Percentiles rank a stretch among this genome's conserved stretches.
These are phyloP conservation scores for Malania oleifera DNA, from an alignment of 164 flowering plant genomes.

Conservation along the genomic window DNA sequence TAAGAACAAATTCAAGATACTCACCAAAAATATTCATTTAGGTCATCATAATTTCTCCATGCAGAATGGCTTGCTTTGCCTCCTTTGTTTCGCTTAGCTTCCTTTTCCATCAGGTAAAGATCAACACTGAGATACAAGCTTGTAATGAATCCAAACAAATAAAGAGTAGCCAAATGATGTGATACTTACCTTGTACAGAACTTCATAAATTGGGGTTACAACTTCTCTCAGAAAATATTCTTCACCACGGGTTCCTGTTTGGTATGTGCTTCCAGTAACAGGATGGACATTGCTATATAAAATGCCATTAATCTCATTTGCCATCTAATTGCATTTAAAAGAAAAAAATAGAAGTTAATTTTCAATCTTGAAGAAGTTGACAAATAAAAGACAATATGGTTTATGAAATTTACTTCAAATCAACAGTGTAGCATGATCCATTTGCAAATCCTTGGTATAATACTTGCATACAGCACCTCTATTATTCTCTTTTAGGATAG, in stretches of 20 bases:
- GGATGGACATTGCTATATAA: constrained; percentile 40
- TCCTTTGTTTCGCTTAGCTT: constrained; percentile 74
- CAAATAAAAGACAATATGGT: not conserved
- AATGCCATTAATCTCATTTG: constrained; percentile 56
- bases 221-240: constrained; percentile 71
- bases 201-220: constrained; percentile 80
- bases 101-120: constrained; percentile 49
- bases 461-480: no score
- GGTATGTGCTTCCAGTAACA: constrained; percentile 53
- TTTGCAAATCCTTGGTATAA: no score
- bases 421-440: no score
- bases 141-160: not conserved
- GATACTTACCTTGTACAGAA: constrained; percentile 57
- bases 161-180: not conserved
- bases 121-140: constrained; percentile 9
- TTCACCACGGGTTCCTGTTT: constrained; percentile 47
- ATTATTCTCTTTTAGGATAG: no score
- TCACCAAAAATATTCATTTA: constrained; percentile 98
- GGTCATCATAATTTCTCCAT: constrained; percentile 99
- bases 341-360: not conserved
- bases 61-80: constrained; percentile 89
- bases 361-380: not conserved
- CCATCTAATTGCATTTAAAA: constrained; percentile 51
- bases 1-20: constrained; percentile 7
- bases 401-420: not conserved